Evolutionary conservation across 208 protist genomes (phyloP), one percentile per base, ranked within the genome.

Genomic region (Trypanosomatidae sp.): DNA sequence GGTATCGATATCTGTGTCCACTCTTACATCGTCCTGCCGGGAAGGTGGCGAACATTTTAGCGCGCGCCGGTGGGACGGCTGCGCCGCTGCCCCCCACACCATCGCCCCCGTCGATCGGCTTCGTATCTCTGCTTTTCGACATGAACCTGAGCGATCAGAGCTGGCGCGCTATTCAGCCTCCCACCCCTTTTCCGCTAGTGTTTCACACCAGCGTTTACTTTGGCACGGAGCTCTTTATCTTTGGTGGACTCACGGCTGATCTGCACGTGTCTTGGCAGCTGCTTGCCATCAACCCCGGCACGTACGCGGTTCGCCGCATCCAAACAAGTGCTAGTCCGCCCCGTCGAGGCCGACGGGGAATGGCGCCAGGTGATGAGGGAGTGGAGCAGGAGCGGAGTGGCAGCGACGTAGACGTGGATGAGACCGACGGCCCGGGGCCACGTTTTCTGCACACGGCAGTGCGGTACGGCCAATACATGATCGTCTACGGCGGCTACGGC

Each of bases 401-500:
- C 25, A 6, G 28, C 41, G 44, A 50, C 25, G 3, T 47, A 6
- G 66, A 44, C 0, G 30, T 15, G 2, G 17, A 13, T 33, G 66
- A 69, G 50, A 68, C 22, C 4, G 66, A 70, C 9, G 62, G 62
- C 13, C 78, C 76, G 6, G 65, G 50, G 28, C 80, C 81, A 9
- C 86, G 92, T 25, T 95, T 87, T 77, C 69, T 97, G 46, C 92
- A 97, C 77, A 86, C 74, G 46, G 88, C 90, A 10, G 89, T 94
- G 56, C 81, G 89, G 12, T 91, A 92, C 76, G 90, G 90, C 19
- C 80, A 84, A 22, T 97, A 88, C 77, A 93, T 97, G 83, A 82
- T 97, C 52, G 72, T 97, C 33, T 93, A 87, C 71, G 92, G 92
- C 50, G 92, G 92, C 56, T 91, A 90, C 78, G 78, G 94, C 75